Evolutionary conservation across 2,329 filamentous ascomycete genomes (phyloP).

Genomic region (Sporothrix pallida): DNA sequence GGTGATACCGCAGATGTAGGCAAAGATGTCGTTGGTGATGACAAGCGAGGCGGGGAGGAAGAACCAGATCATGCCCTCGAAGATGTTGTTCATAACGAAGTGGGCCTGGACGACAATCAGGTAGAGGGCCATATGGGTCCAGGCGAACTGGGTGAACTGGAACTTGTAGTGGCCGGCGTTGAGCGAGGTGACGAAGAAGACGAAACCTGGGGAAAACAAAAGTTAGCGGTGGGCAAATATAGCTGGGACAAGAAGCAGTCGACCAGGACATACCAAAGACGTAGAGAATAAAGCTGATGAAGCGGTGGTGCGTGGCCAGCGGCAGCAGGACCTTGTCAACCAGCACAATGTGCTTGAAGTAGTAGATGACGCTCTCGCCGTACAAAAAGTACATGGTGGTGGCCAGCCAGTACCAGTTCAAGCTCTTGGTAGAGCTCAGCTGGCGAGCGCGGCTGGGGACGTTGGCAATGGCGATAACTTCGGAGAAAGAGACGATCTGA

Average conservation of each 20-base stretch:
- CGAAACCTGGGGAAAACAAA: slow-evolving; percentile 92
- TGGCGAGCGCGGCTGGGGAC: slow-evolving; percentile 90
- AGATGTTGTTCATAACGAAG: slow-evolving; percentile 99
- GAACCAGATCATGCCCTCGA: slow-evolving; percentile 99
- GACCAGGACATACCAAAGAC: slow-evolving; percentile 72
- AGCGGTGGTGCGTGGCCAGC: slow-evolving; percentile 94
- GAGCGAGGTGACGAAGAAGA: slow-evolving; percentile 94
- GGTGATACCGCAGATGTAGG: slow-evolving; percentile 95
- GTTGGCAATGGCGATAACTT: slow-evolving; percentile 97
- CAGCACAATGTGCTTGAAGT: slow-evolving; percentile 98
- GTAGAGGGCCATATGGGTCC: slow-evolving; percentile 99
- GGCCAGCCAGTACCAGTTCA: slow-evolving; percentile 99
- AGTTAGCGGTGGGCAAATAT: not conserved
- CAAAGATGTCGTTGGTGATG: slow-evolving; percentile 98
- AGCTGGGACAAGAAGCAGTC: not conserved
- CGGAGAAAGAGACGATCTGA: slow-evolving; percentile 98
- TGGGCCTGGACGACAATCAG: slow-evolving; percentile 97
- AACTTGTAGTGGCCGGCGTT: slow-evolving; percentile 97
- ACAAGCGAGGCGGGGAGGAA: slow-evolving; percentile 93
- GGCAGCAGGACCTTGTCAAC: slow-evolving; percentile 93
- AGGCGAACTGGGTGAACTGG: slow-evolving; percentile 98
- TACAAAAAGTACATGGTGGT: slow-evolving; percentile 99
- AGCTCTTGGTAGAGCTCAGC: slow-evolving; percentile 88
- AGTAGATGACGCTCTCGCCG: slow-evolving; percentile 98
- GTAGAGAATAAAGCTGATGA: slow-evolving; percentile 98